These are phyloP conservation scores for Yamadazyma songkhlaensis DNA, from an alignment of 1,139 yeast species.

Conservation along the genomic window DNA sequence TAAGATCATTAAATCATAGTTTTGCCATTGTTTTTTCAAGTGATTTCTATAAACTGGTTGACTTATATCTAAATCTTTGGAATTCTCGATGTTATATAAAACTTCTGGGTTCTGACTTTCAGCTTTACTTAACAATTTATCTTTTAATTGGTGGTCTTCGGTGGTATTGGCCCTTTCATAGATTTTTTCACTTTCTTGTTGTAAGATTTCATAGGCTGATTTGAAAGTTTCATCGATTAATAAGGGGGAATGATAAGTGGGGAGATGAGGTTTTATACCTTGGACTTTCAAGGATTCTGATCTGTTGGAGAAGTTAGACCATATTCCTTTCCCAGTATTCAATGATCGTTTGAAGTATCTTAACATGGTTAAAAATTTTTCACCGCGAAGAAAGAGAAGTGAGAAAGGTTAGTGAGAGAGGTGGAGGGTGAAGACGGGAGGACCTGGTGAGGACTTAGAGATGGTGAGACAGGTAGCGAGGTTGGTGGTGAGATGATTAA, in stretches of 20 bases:
- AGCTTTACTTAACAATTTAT: conserved; percentile 36
- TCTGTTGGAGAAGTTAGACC: conserved; percentile 48
- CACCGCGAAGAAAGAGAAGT: not conserved
- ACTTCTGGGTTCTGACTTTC: conserved; percentile 83
- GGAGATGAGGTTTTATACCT: not conserved
- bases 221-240: conserved; percentile 73
- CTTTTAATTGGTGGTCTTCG: conserved; percentile 15
- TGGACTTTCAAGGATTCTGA: conserved; percentile 29
- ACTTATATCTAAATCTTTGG: conserved; percentile 53
- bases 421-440: too few relatives aligned
- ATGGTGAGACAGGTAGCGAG: too few relatives aligned
- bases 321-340: conserved; percentile 29
- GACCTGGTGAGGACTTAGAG: too few relatives aligned
- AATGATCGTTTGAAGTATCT: conserved; percentile 12
- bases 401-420: too few relatives aligned
- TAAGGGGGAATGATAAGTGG: conserved; percentile 58
- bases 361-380: conserved; percentile 10
- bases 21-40: conserved; percentile 70
- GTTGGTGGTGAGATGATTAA: too few relatives aligned
- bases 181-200: conserved; percentile 34
- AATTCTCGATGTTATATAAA: conserved; percentile 55
- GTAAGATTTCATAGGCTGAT: conserved; percentile 59
- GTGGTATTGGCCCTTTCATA: conserved; percentile 19
- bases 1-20: conserved; percentile 61
- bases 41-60: conserved; percentile 78